Percentiles rank a stretch among this genome's conserved stretches.
Evolutionary conservation across 164 flowering plant genomes (phyloP).

Genomic region (Piper longum): DNA sequence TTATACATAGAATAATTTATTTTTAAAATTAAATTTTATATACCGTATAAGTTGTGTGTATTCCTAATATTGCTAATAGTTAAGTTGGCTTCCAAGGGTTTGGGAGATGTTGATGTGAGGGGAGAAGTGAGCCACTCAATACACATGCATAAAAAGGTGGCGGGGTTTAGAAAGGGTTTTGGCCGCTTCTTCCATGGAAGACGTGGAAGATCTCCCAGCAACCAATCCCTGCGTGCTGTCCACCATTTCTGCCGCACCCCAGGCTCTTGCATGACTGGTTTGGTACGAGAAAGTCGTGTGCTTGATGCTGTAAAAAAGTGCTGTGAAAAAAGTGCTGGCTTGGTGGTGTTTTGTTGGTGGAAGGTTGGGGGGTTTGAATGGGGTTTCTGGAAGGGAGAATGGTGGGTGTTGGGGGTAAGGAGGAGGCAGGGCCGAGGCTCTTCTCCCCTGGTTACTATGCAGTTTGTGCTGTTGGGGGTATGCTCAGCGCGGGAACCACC

Average conservation of each 20-base stretch:
- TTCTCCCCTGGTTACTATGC: slow-evolving; percentile 37
- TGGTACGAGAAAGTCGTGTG: neutral
- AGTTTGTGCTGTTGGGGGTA: slow-evolving; percentile 50
- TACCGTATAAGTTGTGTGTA: too few relatives aligned
- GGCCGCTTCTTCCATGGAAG: neutral
- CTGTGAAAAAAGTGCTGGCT: neutral
- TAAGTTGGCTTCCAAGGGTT: too few relatives aligned
- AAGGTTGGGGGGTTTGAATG: neutral
- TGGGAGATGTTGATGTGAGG: too few relatives aligned
- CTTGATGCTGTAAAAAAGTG: neutral
- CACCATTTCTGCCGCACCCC: neutral
- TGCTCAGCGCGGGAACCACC: slow-evolving; percentile 71
- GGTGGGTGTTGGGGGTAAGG: neutral
- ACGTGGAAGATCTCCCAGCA: slow-evolving; percentile 2
- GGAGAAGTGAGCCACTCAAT: too few relatives aligned
- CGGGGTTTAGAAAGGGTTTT: too few relatives aligned
- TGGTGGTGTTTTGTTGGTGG: neutral
- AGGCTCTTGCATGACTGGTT: neutral
- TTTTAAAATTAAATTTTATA: too few relatives aligned
- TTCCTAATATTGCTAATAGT: too few relatives aligned
- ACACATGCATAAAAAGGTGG: too few relatives aligned
- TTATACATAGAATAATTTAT: too few relatives aligned
- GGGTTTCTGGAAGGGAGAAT: neutral
- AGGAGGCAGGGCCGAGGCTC: slow-evolving; percentile 17
- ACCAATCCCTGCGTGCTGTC: neutral